Conservation (phyloP, 768 basidiomycete genomes). For the Hericium rajendrae region DNA sequence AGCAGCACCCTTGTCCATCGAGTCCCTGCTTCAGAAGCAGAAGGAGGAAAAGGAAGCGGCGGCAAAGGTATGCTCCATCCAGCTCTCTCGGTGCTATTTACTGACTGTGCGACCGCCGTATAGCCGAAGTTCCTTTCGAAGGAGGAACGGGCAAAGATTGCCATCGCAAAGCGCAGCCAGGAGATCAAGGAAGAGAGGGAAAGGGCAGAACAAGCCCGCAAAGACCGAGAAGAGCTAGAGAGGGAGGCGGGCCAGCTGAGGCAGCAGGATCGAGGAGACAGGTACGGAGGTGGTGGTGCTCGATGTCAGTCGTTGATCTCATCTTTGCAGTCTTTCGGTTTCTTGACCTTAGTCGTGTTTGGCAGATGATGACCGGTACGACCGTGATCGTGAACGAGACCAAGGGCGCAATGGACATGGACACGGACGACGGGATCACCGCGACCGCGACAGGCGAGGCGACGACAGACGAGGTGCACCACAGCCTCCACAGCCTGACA, state of each 20-base stretch:
- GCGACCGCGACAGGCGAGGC: slow-evolving; percentile 27
- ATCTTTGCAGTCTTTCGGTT: neutral
- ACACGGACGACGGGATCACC: slow-evolving; percentile 23
- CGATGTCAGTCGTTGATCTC: slow-evolving; percentile 27
- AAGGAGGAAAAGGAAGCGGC: slow-evolving; percentile 83
- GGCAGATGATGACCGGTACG: slow-evolving; percentile 30
- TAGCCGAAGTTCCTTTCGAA: slow-evolving; percentile 93
- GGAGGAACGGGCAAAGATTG: slow-evolving; percentile 82
- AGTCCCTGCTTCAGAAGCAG: slow-evolving; percentile 79
- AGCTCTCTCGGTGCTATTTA: neutral
- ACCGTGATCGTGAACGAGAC: slow-evolving; percentile 17
- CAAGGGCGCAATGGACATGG: slow-evolving; percentile 8
- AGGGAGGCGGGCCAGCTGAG: slow-evolving; percentile 61
- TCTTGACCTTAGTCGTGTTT: slow-evolving; percentile 2
- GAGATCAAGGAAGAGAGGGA: slow-evolving; percentile 72
- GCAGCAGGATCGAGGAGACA: slow-evolving; percentile 32
- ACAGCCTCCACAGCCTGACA: slow-evolving; percentile 34
- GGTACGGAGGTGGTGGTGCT: slow-evolving; percentile 33
- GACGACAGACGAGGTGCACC: slow-evolving; percentile 12
- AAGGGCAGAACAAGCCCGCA: slow-evolving; percentile 47
- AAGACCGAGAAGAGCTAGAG: slow-evolving; percentile 67
- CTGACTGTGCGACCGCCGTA: slow-evolving; percentile 3
- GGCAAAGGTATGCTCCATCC: slow-evolving; percentile 53
- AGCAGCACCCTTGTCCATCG: slow-evolving; percentile 79
- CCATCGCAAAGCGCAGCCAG: slow-evolving; percentile 76